Evolutionary conservation across 2,329 filamentous ascomycete genomes (phyloP).

Genomic region (Chaetomium globosum): DNA sequence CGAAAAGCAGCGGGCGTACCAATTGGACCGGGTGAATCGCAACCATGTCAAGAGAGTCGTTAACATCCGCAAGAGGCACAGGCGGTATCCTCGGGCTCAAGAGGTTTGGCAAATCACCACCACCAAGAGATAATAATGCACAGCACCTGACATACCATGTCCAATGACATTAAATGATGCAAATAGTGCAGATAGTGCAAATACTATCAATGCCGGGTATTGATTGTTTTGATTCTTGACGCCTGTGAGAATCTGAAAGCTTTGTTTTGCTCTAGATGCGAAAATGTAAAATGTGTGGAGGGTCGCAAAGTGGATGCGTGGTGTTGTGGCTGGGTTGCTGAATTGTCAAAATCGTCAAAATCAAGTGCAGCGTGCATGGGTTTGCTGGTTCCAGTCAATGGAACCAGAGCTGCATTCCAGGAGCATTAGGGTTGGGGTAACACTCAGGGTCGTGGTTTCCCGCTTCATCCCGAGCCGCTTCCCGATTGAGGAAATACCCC

Average conservation of each 20-base stretch:
- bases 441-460: background rate
- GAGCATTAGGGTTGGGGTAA: background rate
- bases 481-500: conserved; percentile 5
- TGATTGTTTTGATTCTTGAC: background rate
- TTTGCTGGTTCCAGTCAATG: background rate
- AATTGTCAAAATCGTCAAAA: background rate
- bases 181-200: too few relatives aligned
- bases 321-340: background rate
- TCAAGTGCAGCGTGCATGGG: background rate
- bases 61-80: background rate
- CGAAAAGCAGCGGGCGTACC: background rate
- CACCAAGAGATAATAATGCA: background rate
- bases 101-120: background rate
- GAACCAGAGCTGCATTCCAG: background rate
- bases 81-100: background rate
- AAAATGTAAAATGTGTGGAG: background rate
- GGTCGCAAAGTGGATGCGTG: background rate
- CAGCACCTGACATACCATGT: background rate
- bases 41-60: background rate
- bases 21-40: background rate
- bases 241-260: background rate
- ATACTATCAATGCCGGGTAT: background rate
- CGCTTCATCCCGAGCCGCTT: conserved; percentile 17
- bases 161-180: background rate
- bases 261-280: background rate